Percentiles rank a stretch among this genome's conserved stretches.
Conservation (phyloP, 2,329 filamentous ascomycete genomes). For the Sporothrix schenckii region DNA sequence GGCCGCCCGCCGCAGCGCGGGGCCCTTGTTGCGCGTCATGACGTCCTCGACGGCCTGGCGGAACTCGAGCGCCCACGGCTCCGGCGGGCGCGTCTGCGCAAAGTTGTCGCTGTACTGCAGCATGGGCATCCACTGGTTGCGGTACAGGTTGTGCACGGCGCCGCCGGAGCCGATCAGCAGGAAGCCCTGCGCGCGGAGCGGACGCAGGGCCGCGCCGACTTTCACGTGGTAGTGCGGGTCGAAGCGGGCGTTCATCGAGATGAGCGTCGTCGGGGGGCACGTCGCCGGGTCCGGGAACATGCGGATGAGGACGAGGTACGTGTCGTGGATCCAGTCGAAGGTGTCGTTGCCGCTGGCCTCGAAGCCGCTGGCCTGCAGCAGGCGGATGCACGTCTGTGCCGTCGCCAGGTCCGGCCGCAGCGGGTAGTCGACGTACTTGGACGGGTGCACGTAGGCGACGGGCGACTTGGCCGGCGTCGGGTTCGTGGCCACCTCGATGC, state of each 20-base stretch:
- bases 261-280: slow-evolving; percentile 66
- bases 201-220: slow-evolving; percentile 60
- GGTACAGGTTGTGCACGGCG: slow-evolving; percentile 70
- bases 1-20: slow-evolving; percentile 56
- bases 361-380: slow-evolving; percentile 58
- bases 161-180: slow-evolving; percentile 64
- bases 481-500: slow-evolving; percentile 64
- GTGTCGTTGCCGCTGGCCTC: slow-evolving; percentile 54
- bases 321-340: slow-evolving; percentile 75
- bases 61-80: slow-evolving; percentile 65
- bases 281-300: slow-evolving; percentile 62
- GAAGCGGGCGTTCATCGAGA: slow-evolving; percentile 46
- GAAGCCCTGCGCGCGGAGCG: slow-evolving; percentile 54
- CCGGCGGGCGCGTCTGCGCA: slow-evolving; percentile 61
- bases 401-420: slow-evolving; percentile 62
- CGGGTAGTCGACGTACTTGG: slow-evolving; percentile 65
- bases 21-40: slow-evolving; percentile 52
- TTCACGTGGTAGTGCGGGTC: slow-evolving; percentile 52
- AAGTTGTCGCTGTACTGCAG: slow-evolving; percentile 65
- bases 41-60: slow-evolving; percentile 66
- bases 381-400: slow-evolving; percentile 52
- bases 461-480: slow-evolving; percentile 63
- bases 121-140: slow-evolving; percentile 68
- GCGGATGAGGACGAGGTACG: slow-evolving; percentile 67
- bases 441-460: slow-evolving; percentile 67